Base-by-base conservation (phyloP, 2,329 filamentous ascomycete species). In the Uncinocarpus reesii region DNA sequence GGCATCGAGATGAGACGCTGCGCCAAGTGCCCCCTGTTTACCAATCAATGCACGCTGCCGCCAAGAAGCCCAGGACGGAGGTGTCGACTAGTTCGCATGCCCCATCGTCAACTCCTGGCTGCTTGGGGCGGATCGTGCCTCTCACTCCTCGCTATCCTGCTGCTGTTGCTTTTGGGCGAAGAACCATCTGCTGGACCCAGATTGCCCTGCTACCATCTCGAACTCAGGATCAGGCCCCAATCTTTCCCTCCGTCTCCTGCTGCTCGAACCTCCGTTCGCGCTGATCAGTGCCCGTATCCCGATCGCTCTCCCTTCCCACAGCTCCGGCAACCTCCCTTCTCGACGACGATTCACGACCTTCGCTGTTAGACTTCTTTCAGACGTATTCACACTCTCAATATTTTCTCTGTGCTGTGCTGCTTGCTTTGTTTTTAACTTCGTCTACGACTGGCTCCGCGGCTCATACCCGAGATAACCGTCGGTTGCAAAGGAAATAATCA, bases 11-110 rank as follows among this genome's bases (percentile, higher is more conserved):
- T 49, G 50, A 52, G 50, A 52, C 50, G 43, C 28, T 29, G 37
- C 36, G 50, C 50, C 50, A 52, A 52, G 50, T 48, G 34, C 32
- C 46, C 38, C 42, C 45, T 38, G 36, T 46, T 41, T 47, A 31
- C 42, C 42, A 49, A 45, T 40, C 40, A 42, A 43, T 49, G 41
- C 38, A 36, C n/a, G 32, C 49, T 26, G 45, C 40, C 34, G 32
- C 46, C 47, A 49, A 48, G 45, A 24, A 47, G 23, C 26, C 23
- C 26, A 43, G 10, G 37, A 44, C 41, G 40, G 40, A 38, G 45
- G n/a, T 38, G 43, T 37, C 4, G 23, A 29, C 24, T 34, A 43
- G 41, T 43, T 43, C 20, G 28, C 28, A 32, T 43, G 18, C 41
- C 28, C 28, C 41, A 34, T 43, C 18, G 41, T 43, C 41, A 16